A percentile compares a stretch with the other conserved stretches of the same genome.
Evolutionary conservation across 208 protist species (phyloP).

Genomic region (Balamuthia mandrillaris): DNA sequence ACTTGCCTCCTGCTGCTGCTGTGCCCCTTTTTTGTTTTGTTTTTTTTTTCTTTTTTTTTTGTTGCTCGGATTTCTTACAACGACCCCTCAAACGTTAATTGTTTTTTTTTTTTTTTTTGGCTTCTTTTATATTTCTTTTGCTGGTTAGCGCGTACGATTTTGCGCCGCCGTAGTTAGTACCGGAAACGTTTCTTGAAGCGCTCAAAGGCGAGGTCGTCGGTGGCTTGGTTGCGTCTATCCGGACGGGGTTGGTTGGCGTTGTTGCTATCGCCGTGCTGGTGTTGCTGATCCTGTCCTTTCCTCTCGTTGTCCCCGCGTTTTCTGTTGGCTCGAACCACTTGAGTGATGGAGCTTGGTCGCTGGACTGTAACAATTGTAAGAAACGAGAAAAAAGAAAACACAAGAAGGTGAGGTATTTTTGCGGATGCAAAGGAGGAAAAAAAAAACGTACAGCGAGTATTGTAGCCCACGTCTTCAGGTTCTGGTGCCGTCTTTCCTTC

Average conservation of each 20-base stretch:
- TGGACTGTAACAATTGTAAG: too few relatives aligned
- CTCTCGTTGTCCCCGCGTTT: too few relatives aligned
- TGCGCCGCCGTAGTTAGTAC: too few relatives aligned
- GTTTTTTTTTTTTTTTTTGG: too few relatives aligned
- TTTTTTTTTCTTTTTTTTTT: too few relatives aligned
- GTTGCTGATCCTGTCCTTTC: neutral
- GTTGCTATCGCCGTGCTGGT: neutral
- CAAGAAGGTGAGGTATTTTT: neutral
- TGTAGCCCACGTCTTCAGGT: neutral
- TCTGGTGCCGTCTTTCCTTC: neutral
- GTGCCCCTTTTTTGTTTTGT: too few relatives aligned
- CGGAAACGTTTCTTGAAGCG: slow-evolving; percentile 18
- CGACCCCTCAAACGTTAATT: too few relatives aligned
- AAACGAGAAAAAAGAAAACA: too few relatives aligned
- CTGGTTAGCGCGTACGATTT: too few relatives aligned
- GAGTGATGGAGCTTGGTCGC: neutral
- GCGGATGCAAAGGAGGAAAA: neutral
- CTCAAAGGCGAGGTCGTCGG: slow-evolving; percentile 9
- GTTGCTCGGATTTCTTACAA: too few relatives aligned
- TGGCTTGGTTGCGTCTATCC: neutral
- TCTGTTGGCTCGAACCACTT: neutral
- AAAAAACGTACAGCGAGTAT: neutral
- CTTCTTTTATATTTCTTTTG: too few relatives aligned
- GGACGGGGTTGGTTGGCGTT: neutral
- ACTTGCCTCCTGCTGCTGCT: too few relatives aligned